These are phyloP conservation scores for Cladosporium sp. DNA, from an alignment of 2,329 filamentous ascomycete genomes.

Conservation along the genomic window DNA sequence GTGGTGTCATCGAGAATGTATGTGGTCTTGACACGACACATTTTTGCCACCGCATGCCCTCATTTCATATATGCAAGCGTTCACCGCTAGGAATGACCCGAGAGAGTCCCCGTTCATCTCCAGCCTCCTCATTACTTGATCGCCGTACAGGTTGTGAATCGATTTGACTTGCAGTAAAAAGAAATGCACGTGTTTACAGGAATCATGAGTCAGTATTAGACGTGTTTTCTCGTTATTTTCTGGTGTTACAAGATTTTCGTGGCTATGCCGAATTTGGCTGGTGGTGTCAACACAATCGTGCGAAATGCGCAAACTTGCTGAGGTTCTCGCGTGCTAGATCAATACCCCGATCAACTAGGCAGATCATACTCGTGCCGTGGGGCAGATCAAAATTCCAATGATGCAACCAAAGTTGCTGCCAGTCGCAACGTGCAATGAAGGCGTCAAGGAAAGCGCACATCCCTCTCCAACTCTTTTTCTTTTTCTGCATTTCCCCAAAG, in stretches of 20 bases:
- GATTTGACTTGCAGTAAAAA: not conserved
- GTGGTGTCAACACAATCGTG: not conserved
- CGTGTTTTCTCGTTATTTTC: conserved; percentile 8
- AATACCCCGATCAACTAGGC: conserved; percentile 2
- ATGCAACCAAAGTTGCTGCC: conserved; percentile 10
- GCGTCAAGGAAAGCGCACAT: not conserved
- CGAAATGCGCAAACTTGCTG: not conserved
- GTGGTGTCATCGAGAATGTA: conserved; percentile 8
- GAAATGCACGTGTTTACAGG: not conserved
- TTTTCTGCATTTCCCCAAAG: not conserved
- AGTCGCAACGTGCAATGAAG: not conserved
- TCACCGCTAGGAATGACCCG: conserved; percentile 1
- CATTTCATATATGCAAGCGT: not conserved
- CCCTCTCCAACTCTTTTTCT: not conserved
- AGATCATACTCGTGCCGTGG: not conserved
- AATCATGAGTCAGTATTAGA: not conserved
- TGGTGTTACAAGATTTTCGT: conserved; percentile 13
- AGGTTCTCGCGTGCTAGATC: conserved; percentile 1
- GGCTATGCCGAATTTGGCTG: not conserved
- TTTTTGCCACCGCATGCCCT: conserved; percentile 13
- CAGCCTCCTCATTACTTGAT: not conserved
- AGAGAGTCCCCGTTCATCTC: not conserved
- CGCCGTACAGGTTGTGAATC: not conserved
- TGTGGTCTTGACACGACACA: not conserved
- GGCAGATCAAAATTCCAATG: not conserved